These are phyloP conservation scores for Sporothrix schenckii DNA, from an alignment of 2,329 filamentous ascomycete species.

Conservation along the genomic window DNA sequence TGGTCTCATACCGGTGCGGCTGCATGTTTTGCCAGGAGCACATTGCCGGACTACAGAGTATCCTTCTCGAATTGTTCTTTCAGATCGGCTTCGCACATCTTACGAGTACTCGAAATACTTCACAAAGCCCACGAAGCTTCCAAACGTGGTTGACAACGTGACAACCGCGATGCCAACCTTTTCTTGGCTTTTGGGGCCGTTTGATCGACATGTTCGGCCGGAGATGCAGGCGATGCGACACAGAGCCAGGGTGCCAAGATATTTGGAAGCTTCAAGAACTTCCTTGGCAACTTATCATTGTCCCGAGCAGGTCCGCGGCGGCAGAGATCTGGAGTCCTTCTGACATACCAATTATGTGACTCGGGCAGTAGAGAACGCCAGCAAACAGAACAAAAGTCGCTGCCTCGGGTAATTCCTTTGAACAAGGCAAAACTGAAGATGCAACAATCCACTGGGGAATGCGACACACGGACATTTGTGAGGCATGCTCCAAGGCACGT, in stretches of 20 bases:
- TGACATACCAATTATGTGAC: not conserved
- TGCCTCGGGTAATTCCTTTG: conserved; percentile 17
- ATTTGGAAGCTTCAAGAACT: conserved; percentile 17
- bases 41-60: not conserved
- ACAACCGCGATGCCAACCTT: not conserved
- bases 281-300: conserved; percentile 5
- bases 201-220: conserved; percentile 8
- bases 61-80: conserved; percentile 12
- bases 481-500: not conserved
- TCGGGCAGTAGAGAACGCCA: not conserved
- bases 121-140: not conserved
- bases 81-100: not conserved
- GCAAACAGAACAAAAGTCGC: conserved; percentile 10
- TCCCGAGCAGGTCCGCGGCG: not conserved
- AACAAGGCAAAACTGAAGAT: not conserved
- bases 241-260: conserved; percentile 14
- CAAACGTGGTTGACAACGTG: not conserved
- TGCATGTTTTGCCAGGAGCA: conserved; percentile 8
- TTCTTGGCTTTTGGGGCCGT: conserved; percentile 9
- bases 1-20: not conserved
- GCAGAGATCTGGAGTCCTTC: not conserved
- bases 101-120: not conserved
- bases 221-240: conserved; percentile 18
- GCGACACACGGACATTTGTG: too few species aligned
- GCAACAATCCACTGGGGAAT: not conserved